phyloP scores from a whole-genome alignment of 371 early-diverging fungal genomes.

The Haplosporangium sp. region DNA sequence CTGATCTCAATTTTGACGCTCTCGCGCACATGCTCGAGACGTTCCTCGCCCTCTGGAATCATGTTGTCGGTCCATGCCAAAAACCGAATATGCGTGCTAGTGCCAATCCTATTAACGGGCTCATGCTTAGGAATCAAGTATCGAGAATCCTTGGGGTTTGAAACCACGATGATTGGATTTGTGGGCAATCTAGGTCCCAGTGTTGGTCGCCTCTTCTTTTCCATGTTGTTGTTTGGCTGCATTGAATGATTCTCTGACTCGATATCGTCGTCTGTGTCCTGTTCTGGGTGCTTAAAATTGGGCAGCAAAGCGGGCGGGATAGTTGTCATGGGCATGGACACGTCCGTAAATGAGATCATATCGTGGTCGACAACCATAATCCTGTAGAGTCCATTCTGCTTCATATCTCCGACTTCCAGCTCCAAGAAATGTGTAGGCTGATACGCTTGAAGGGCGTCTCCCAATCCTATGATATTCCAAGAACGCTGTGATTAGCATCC shows the following conservation, averaged over 20 bases:
- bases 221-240: neutral
- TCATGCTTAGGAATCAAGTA: slow-evolving; percentile 79
- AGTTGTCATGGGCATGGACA: slow-evolving; percentile 64
- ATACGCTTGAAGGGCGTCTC: slow-evolving; percentile 72
- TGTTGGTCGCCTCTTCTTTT: slow-evolving; percentile 26
- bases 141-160: slow-evolving; percentile 90
- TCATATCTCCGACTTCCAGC: slow-evolving; percentile 90
- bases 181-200: slow-evolving; percentile 50
- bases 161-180: slow-evolving; percentile 85
- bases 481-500: neutral
- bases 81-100: slow-evolving; percentile 79
- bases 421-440: slow-evolving; percentile 77
- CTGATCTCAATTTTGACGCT: slow-evolving; percentile 60
- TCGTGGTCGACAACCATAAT: slow-evolving; percentile 91
- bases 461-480: slow-evolving; percentile 60
- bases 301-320: slow-evolving; percentile 63
- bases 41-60: slow-evolving; percentile 21
- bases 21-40: slow-evolving; percentile 19
- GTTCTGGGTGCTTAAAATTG: slow-evolving; percentile 4
- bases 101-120: slow-evolving; percentile 68
- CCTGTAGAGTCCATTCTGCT: slow-evolving; percentile 83
- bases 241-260: slow-evolving; percentile 3
- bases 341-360: slow-evolving; percentile 84
- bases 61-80: slow-evolving; percentile 71
- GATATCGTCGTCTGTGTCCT: neutral